Conservation (phyloP, 2,329 filamentous ascomycete genomes). For the Ophiostoma sp. region DNA sequence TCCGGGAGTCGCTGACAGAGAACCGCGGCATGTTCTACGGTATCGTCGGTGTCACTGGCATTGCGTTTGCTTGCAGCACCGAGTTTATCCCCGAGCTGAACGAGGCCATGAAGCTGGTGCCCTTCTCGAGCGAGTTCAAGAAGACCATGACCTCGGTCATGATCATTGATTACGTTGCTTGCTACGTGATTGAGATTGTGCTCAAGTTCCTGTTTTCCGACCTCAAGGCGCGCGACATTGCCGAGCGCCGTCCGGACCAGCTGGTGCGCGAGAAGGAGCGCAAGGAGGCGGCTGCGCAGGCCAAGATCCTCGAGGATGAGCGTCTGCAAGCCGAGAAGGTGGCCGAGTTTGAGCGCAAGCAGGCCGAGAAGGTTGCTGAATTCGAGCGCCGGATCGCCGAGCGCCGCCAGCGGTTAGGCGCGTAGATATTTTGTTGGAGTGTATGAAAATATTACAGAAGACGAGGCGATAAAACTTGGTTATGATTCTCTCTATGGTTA, state of each 20-base stretch:
- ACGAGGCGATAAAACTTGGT: neutral
- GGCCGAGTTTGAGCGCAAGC: conserved; percentile 54
- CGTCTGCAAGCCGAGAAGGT: conserved; percentile 49
- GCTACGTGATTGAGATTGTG: conserved; percentile 79
- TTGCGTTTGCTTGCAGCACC: conserved; percentile 90
- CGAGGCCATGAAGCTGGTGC: conserved; percentile 83
- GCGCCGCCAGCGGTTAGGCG: conserved; percentile 11
- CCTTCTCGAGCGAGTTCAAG: conserved; percentile 87
- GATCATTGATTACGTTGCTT: conserved; percentile 79
- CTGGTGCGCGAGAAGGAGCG: conserved; percentile 67
- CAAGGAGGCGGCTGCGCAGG: conserved; percentile 52
- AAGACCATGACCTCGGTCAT: conserved; percentile 75
- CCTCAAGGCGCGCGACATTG: conserved; percentile 90
- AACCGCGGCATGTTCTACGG: conserved; percentile 99
- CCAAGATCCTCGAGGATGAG: conserved; percentile 49
- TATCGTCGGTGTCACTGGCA: conserved; percentile 78
- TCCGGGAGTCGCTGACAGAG: conserved; percentile 91
- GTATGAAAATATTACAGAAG: neutral
- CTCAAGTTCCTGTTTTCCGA: conserved; percentile 86
- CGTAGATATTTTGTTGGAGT: neutral
- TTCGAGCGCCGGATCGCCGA: conserved; percentile 18
- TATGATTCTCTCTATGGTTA: neutral
- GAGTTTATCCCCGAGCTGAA: conserved; percentile 96
- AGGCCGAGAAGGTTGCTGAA: conserved; percentile 41
- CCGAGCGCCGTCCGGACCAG: conserved; percentile 79